Evolutionary conservation across 345 rosid species (phyloP), one percentile per base, ranked within the genome.

Genomic region (Kernera saxatilis): DNA sequence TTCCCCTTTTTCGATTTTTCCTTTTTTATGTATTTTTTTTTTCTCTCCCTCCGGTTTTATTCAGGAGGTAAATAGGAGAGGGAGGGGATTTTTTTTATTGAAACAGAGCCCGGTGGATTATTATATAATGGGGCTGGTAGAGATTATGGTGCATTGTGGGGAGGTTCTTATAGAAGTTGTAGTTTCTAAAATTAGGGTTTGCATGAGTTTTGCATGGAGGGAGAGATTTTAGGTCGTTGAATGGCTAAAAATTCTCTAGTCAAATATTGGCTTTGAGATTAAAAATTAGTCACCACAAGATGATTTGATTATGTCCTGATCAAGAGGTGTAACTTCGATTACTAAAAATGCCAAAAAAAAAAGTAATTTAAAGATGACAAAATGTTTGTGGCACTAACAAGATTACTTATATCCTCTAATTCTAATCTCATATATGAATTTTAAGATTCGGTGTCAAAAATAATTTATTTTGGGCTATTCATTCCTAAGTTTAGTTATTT

Each of bases 11-110:
- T 63, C 25, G 35, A 1, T 41, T 53, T 72, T 2, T 2, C 8
- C 15, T n/a, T 72, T 26, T 40, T 6, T 7, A 18, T n/a, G 40
- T 21, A 6, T 45, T 10, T 12, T 21, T 25, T 19, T 52, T 52
- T 12, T 60, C 33, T 54, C 75, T 69, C 79, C 74, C 75, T 69
- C 79, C 69, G 79, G 65, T 68, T 68, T 75, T 75, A 60, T 75
- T 61, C 0, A 4, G 69, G 64, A 75, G 64, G 78, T 48, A 14
- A 75, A 11, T 68, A 67, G 39, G 56, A 74, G 73, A 67, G 74
- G 74, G 74, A 26, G 70, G 33, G 55, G 67, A 11, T 44, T 21
- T 62, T 29, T 30, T 17, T 49, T 51, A 61, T 61, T 68, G 2
- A 13, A 52, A 52, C 41, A 60, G 66, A 75, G 59, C 74, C 70